Evolutionary conservation across 1,284 basidiomycete species (phyloP).

Genomic region (Rhodotorula sp.): DNA sequence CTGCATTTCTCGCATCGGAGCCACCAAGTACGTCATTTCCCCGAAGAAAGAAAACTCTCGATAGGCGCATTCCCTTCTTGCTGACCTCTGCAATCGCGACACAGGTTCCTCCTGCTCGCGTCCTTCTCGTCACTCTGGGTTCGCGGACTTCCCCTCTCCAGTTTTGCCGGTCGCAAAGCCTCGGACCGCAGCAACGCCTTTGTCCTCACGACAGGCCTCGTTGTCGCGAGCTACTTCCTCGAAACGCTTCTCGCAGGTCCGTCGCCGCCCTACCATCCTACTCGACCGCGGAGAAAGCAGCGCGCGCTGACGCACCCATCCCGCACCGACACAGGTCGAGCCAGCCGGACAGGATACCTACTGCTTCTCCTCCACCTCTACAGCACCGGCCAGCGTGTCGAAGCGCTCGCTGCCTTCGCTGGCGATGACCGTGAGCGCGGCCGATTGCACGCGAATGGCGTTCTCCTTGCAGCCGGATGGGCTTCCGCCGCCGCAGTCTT

Average conservation of each 20-base stretch:
- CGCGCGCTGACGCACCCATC: too few relatives aligned
- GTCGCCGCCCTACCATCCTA: neutral
- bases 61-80: neutral
- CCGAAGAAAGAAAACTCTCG: neutral
- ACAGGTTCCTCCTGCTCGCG: slow-evolving; percentile 36
- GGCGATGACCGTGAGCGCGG: slow-evolving; percentile 15
- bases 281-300: neutral
- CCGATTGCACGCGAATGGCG: slow-evolving; percentile 25
- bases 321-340: neutral
- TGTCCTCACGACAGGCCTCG: slow-evolving; percentile 38
- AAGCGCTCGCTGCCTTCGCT: slow-evolving; percentile 24
- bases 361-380: slow-evolving; percentile 35
- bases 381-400: slow-evolving; percentile 30
- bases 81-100: neutral
- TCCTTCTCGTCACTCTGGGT: slow-evolving; percentile 34
- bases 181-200: slow-evolving; percentile 36
- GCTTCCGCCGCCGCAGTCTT: slow-evolving; percentile 1
- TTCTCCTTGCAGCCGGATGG: neutral
- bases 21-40: neutral
- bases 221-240: slow-evolving; percentile 26
- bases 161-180: slow-evolving; percentile 23
- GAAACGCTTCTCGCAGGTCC: slow-evolving; percentile 36
- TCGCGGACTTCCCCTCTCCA: slow-evolving; percentile 32
- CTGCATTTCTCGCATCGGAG: slow-evolving; percentile 16
- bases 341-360: slow-evolving; percentile 22